Evolutionary conservation across 2,329 filamentous ascomycete species (phyloP).

Genomic region (Truncatella angustata): DNA sequence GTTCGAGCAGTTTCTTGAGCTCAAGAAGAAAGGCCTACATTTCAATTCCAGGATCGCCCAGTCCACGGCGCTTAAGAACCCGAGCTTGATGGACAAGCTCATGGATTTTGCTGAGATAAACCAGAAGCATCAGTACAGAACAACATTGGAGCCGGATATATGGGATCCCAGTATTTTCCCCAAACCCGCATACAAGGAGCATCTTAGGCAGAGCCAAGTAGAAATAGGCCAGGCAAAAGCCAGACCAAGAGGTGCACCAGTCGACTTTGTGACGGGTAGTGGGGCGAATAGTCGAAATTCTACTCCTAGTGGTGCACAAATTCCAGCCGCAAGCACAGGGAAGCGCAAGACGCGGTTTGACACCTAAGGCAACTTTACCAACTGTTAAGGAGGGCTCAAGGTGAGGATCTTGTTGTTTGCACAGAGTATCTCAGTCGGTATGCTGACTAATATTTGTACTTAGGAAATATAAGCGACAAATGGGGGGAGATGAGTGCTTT

Average conservation of each 20-base stretch:
- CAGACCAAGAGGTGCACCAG: slow-evolving; percentile 37
- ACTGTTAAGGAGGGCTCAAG: no score
- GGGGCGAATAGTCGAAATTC: slow-evolving; percentile 10
- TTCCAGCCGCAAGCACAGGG: slow-evolving; percentile 22
- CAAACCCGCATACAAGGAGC: slow-evolving; percentile 49
- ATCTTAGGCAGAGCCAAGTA: slow-evolving; percentile 48
- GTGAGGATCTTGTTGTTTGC: no score
- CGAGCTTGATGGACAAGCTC: slow-evolving; percentile 69
- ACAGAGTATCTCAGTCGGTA: no score
- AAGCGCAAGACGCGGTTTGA: slow-evolving; percentile 36
- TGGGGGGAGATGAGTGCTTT: no score
- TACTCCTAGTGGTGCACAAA: slow-evolving; percentile 22
- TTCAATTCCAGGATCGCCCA: slow-evolving; percentile 74
- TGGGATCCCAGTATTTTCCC: slow-evolving; percentile 61
- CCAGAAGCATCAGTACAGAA: slow-evolving; percentile 61
- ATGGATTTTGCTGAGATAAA: slow-evolving; percentile 62
- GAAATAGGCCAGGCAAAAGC: slow-evolving; percentile 43
- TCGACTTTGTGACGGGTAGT: slow-evolving; percentile 48
- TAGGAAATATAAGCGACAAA: no score
- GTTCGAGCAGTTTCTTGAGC: slow-evolving; percentile 69
- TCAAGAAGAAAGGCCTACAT: slow-evolving; percentile 76
- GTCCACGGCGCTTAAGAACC: slow-evolving; percentile 68
- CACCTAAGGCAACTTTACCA: slow-evolving; percentile 15
- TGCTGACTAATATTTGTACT: no score
- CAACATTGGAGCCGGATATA: slow-evolving; percentile 52